phyloP scores from a whole-genome alignment of 139 green algal genomes.

The Pseudopediastrum boryanum region DNA sequence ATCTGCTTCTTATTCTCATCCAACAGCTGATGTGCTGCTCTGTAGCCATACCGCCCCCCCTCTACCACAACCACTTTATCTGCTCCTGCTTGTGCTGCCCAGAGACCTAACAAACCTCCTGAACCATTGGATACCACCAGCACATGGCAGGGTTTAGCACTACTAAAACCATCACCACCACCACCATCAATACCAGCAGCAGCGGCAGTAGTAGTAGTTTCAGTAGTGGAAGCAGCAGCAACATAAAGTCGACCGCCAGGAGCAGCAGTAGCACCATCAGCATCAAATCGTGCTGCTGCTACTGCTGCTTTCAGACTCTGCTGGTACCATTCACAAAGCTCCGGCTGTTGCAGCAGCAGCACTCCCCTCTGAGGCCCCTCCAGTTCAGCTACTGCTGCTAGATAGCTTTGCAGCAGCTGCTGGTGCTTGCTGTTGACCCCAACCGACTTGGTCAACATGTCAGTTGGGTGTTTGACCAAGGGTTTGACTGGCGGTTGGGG shows the following conservation, averaged over 20 bases:
- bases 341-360: not conserved
- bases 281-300: not conserved
- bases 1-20: not conserved
- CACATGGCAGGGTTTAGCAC: too few relatives aligned
- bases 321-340: conserved; percentile 15
- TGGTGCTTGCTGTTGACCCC: too few relatives aligned
- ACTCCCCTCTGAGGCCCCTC: conserved; percentile 7
- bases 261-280: too few relatives aligned
- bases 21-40: conserved; percentile 14
- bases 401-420: too few relatives aligned
- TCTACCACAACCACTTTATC: conserved; percentile 16
- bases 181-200: too few relatives aligned
- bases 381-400: conserved; percentile 27
- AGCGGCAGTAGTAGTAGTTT: too few relatives aligned
- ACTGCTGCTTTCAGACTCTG: not conserved
- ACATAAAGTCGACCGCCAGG: too few relatives aligned
- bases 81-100: conserved; percentile 23
- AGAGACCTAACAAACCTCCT: conserved; percentile 15
- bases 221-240: too few relatives aligned
- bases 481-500: too few relatives aligned
- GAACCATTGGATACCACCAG: conserved; percentile 19
- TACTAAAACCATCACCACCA: too few relatives aligned
- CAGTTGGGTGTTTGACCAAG: too few relatives aligned
- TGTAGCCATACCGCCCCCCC: not conserved
- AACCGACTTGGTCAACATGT: too few relatives aligned